Evolutionary conservation across 495 filamentous ascomycete genomes (phyloP).

Genomic region (Penicillium paradoxum): DNA sequence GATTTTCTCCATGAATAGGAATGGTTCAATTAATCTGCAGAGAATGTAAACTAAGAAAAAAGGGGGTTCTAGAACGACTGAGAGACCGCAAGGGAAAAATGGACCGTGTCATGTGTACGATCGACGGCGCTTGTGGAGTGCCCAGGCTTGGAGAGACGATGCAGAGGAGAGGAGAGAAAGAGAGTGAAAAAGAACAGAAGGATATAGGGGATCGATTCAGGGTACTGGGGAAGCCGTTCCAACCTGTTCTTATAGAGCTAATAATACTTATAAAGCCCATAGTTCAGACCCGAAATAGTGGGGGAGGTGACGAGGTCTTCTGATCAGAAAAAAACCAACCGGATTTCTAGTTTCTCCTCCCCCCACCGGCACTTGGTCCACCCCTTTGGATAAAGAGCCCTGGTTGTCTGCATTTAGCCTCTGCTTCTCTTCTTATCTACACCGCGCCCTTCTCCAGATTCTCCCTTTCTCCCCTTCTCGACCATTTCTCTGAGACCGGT

Average conservation of each 20-base stretch:
- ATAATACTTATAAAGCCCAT: too few species aligned
- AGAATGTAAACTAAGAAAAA: slow-evolving; percentile 12
- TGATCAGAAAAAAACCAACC: slow-evolving; percentile 37
- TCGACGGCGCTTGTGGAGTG: slow-evolving; percentile 26
- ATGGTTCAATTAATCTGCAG: slow-evolving; percentile 12
- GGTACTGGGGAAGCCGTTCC: too few species aligned
- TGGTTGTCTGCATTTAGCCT: slow-evolving; percentile 5
- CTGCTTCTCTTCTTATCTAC: not conserved
- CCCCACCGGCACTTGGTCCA: slow-evolving; percentile 8
- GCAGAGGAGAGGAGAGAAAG: not conserved
- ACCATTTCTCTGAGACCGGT: not conserved
- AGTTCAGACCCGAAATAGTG: slow-evolving; percentile 2
- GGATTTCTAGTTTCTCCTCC: slow-evolving; percentile 23
- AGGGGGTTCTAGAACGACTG: slow-evolving; percentile 29
- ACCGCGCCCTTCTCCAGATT: too few species aligned
- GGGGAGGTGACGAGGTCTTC: slow-evolving; percentile 38
- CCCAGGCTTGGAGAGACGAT: slow-evolving; percentile 2
- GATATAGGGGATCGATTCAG: not conserved
- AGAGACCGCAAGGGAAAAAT: slow-evolving; percentile 27
- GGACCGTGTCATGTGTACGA: slow-evolving; percentile 40
- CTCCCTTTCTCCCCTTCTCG: not conserved
- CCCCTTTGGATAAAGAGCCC: slow-evolving; percentile 12
- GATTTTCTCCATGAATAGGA: slow-evolving; percentile 32
- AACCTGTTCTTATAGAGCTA: too few species aligned
- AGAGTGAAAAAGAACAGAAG: not conserved